phyloP scores from a whole-genome alignment of 768 basidiomycete genomes.

The Hygrophorus pudorinus region DNA sequence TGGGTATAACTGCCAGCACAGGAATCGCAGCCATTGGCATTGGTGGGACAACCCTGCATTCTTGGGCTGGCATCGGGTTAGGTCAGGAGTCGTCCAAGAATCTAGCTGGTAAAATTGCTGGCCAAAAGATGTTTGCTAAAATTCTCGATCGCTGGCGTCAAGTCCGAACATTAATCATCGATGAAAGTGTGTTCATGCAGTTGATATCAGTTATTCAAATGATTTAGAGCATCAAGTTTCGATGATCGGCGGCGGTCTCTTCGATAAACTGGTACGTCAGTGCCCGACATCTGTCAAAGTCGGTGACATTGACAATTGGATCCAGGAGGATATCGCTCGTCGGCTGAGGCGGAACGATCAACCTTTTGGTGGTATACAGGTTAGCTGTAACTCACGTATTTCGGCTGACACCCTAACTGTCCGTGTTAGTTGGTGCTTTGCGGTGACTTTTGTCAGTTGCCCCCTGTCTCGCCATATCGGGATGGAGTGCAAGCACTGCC shows the following conservation, averaged over 20 bases:
- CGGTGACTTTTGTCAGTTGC: slow-evolving; percentile 88
- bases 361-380: slow-evolving; percentile 87
- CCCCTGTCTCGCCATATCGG: slow-evolving; percentile 56
- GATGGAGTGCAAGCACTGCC: slow-evolving; percentile 39
- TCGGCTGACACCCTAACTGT: background rate
- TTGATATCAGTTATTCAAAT: background rate
- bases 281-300: background rate
- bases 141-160: slow-evolving; percentile 53
- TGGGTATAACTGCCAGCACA: slow-evolving; percentile 77
- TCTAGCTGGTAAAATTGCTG: slow-evolving; percentile 44
- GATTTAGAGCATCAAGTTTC: slow-evolving; percentile 44
- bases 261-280: slow-evolving; percentile 64
- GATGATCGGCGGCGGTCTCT: slow-evolving; percentile 75
- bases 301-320: slow-evolving; percentile 18
- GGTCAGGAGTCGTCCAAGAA: slow-evolving; percentile 47
- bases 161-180: slow-evolving; percentile 64
- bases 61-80: slow-evolving; percentile 74
- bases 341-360: slow-evolving; percentile 35
- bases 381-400: slow-evolving; percentile 14
- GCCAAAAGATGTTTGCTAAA: slow-evolving; percentile 24
- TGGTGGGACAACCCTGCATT: slow-evolving; percentile 72
- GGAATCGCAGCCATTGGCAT: slow-evolving; percentile 80
- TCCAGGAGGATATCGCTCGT: slow-evolving; percentile 54
- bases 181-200: slow-evolving; percentile 53
- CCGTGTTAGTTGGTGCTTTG: slow-evolving; percentile 58